These are phyloP conservation scores for Diaporthe caulivora DNA, from an alignment of 2,329 filamentous ascomycete species.

Conservation along the genomic window DNA sequence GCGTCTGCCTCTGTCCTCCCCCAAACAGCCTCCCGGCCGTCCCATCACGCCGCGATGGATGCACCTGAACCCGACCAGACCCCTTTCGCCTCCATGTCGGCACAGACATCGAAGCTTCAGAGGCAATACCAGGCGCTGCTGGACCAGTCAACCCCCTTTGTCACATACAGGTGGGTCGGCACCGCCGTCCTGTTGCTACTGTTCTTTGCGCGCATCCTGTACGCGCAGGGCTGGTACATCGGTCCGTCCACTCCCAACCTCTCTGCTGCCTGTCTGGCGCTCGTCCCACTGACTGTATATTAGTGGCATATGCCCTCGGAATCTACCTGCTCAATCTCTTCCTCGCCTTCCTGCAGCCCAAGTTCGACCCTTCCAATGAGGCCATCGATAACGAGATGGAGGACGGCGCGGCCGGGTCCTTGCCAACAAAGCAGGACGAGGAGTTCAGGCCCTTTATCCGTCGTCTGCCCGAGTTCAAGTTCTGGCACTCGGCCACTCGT, in stretches of 20 bases:
- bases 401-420: slow-evolving; percentile 83
- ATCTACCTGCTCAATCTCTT: slow-evolving; percentile 99
- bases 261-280: neutral
- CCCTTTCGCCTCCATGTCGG: slow-evolving; percentile 89
- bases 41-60: slow-evolving; percentile 73
- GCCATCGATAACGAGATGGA: slow-evolving; percentile 94
- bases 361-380: slow-evolving; percentile 98
- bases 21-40: neutral
- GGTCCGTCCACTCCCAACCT: slow-evolving; percentile 65
- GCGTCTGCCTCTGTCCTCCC: neutral
- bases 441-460: slow-evolving; percentile 98
- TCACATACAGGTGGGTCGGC: slow-evolving; percentile 89
- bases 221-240: slow-evolving; percentile 99
- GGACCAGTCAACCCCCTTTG: slow-evolving; percentile 91
- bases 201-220: slow-evolving; percentile 90
- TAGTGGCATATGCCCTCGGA: slow-evolving; percentile 96
- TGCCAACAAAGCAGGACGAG: slow-evolving; percentile 96
- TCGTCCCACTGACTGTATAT: slow-evolving; percentile 38
- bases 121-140: slow-evolving; percentile 95
- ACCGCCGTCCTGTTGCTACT: slow-evolving; percentile 81
- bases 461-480: slow-evolving; percentile 98
- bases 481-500: slow-evolving; percentile 96
- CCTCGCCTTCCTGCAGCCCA: slow-evolving; percentile 97
- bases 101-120: slow-evolving; percentile 82
- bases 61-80: slow-evolving; percentile 88